Percentiles rank a stretch among this genome's conserved stretches.
These are phyloP conservation scores for Marasmius sp. DNA, from an alignment of 1,284 basidiomycete genomes.

Conservation along the genomic window DNA sequence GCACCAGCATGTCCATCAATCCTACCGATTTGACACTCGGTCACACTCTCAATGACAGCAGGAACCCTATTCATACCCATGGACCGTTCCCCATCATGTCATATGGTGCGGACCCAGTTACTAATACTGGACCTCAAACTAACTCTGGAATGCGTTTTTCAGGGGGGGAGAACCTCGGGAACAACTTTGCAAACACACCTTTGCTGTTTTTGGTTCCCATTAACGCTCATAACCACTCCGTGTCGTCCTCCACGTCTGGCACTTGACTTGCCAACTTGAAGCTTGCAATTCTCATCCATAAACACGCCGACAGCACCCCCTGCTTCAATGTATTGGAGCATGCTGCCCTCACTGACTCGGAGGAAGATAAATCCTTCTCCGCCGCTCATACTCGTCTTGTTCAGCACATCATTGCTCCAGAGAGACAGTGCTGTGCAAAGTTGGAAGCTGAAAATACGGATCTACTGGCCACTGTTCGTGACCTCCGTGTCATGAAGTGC, in stretches of 20 bases:
- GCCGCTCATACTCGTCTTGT: background rate
- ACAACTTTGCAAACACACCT: background rate
- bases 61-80: background rate
- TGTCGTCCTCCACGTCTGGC: background rate
- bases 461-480: background rate
- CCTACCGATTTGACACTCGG: background rate
- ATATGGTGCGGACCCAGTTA: background rate
- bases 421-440: background rate
- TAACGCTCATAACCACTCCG: background rate
- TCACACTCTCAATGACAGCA: background rate
- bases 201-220: background rate
- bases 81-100: background rate
- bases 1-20: background rate
- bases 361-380: background rate
- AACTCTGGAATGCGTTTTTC: background rate
- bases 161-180: background rate
- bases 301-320: background rate
- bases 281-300: background rate
- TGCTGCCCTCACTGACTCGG: background rate
- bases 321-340: background rate
- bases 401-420: background rate
- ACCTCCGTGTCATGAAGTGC: too few relatives aligned
- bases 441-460: background rate
- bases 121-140: too few relatives aligned
- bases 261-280: background rate